A percentile compares a stretch with the other conserved stretches of the same genome.
phyloP scores from a whole-genome alignment of 768 basidiomycete species.

The Xerocomellus dryophilus region DNA sequence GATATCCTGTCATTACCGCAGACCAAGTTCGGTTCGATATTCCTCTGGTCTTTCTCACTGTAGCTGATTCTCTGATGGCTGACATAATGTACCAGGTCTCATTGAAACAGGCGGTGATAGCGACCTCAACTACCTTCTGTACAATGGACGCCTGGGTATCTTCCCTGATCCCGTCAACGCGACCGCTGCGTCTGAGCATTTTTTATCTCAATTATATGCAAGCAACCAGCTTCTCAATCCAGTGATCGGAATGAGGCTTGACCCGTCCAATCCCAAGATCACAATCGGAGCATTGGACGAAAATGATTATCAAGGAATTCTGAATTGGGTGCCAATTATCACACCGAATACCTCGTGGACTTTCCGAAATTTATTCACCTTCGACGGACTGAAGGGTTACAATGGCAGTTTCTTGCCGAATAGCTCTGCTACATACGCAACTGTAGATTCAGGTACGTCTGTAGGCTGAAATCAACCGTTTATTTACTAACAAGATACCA shows the following conservation, averaged over 20 bases:
- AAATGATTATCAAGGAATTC: conserved; percentile 18
- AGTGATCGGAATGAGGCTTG: conserved; percentile 22
- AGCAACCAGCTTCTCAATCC: conserved; percentile 19
- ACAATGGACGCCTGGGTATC: conserved; percentile 21
- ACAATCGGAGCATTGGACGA: conserved; percentile 26
- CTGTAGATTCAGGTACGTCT: conserved; percentile 10
- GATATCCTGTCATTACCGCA: conserved; percentile 10
- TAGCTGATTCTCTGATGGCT: neutral
- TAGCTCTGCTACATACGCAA: conserved; percentile 4
- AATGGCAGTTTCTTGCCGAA: conserved; percentile 15
- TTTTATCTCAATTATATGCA: conserved; percentile 12
- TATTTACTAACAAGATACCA: neutral
- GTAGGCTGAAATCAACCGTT: neutral
- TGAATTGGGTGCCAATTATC: conserved; percentile 22
- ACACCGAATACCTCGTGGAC: conserved; percentile 13
- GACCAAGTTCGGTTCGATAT: conserved; percentile 13
- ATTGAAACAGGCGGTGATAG: conserved; percentile 17
- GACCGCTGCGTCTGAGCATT: conserved; percentile 18
- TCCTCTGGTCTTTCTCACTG: neutral
- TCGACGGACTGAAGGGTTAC: conserved; percentile 21
- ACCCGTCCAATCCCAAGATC: conserved; percentile 25
- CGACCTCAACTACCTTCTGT: conserved; percentile 17
- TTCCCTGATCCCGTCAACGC: conserved; percentile 22
- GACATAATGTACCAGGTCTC: conserved; percentile 1
- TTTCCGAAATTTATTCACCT: conserved; percentile 2